phyloP scores from a whole-genome alignment of 1,284 basidiomycete species.

The Sporisorium scitamineum region DNA sequence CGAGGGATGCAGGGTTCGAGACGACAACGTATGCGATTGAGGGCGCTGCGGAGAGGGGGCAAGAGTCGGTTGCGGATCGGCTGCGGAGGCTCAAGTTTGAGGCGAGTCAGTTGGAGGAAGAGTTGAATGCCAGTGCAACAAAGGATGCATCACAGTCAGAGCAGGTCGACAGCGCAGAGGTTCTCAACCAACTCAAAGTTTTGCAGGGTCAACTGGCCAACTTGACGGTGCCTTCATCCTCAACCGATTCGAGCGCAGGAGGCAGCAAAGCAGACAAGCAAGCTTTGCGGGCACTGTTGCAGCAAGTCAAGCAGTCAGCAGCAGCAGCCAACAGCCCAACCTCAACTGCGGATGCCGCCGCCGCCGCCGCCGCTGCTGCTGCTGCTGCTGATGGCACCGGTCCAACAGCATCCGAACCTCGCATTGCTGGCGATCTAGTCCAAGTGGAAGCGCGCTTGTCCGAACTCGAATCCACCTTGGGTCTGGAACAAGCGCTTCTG shows the following conservation, averaged over 20 bases:
- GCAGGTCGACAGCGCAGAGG: conserved; percentile 19
- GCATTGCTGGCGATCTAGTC: conserved; percentile 12
- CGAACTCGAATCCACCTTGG: conserved; percentile 49
- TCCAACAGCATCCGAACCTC: conserved; percentile 1
- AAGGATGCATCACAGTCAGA: not conserved
- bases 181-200: conserved; percentile 35
- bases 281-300: conserved; percentile 14
- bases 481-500: conserved; percentile 38
- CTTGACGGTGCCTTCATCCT: conserved; percentile 11
- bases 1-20: conserved; percentile 43
- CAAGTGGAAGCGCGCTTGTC: conserved; percentile 40
- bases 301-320: conserved; percentile 23
- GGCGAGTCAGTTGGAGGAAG: conserved; percentile 43
- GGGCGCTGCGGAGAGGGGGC: not conserved
- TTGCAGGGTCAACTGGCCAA: conserved; percentile 34
- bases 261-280: conserved; percentile 7
- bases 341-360: not conserved
- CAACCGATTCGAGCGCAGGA: not conserved
- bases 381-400: not conserved
- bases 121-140: conserved; percentile 14
- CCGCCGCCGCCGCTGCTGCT: not conserved
- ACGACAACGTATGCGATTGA: conserved; percentile 38
- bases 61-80: conserved; percentile 33
- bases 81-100: conserved; percentile 50
- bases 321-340: not conserved